Evolutionary conservation across 805 yeast species (phyloP).

Genomic region (Zygoascus bituminiphila): DNA sequence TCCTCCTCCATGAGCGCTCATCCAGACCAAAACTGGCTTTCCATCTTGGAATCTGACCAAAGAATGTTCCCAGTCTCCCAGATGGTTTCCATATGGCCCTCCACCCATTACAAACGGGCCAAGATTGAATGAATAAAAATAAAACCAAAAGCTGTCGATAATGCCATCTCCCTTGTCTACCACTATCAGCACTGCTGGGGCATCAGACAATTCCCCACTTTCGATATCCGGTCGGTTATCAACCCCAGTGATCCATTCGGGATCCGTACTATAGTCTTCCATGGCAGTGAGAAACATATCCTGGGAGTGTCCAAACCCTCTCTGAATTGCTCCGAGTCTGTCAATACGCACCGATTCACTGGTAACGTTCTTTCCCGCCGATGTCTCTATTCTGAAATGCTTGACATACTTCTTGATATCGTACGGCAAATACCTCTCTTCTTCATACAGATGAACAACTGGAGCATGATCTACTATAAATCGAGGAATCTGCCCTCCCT

Average conservation of each 20-base stretch:
- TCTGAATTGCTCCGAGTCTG: slow-evolving; percentile 4
- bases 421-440: slow-evolving; percentile 79
- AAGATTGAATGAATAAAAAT: slow-evolving; percentile 84
- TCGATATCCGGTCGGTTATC: slow-evolving; percentile 58
- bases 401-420: slow-evolving; percentile 63
- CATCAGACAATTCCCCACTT: slow-evolving; percentile 62
- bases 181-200: slow-evolving; percentile 74
- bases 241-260: slow-evolving; percentile 79
- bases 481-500: slow-evolving; percentile 20
- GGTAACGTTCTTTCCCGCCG: slow-evolving; percentile 38
- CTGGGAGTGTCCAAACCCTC: slow-evolving; percentile 7
- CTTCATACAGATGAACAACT: slow-evolving; percentile 76
- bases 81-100: slow-evolving; percentile 95
- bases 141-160: slow-evolving; percentile 96
- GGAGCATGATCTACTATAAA: slow-evolving; percentile 41
- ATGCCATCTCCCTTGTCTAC: slow-evolving; percentile 92
- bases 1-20: slow-evolving; percentile 98
- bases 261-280: slow-evolving; percentile 61
- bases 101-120: slow-evolving; percentile 97
- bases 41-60: slow-evolving; percentile 78
- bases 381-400: slow-evolving; percentile 52
- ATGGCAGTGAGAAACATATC: slow-evolving; percentile 54
- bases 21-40: slow-evolving; percentile 78
- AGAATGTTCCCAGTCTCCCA: slow-evolving; percentile 98
- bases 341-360: background rate